Base-by-base conservation (phyloP, 441 rosid genomes). In the Gossypium davidsonii region DNA sequence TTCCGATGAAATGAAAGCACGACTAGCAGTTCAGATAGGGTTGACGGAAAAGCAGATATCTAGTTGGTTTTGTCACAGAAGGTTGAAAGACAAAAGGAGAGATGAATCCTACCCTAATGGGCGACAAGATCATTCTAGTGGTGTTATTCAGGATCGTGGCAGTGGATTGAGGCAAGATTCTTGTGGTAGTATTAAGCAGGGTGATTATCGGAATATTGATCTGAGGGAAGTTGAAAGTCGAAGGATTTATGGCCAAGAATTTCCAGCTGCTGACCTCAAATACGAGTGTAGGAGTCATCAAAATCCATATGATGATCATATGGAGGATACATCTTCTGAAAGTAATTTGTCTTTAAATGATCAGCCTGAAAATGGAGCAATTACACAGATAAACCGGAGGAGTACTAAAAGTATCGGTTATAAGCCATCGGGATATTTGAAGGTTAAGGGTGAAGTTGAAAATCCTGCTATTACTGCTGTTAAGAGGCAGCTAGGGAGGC, bases 11-110 rank as follows among this genome's bases (percentile, higher is more conserved):
- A 87, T 90, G 94, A 93, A 91, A 79, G 75, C 73, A 14, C 83
- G 82, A 76, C 77, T 93, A 67, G 88, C 97, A 15, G 91, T 80
- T 79, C 79, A 83, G 83, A 70, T 90, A 65, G 91, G 88, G 14
- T 82, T 93, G 84, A 94, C 97, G 2, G 97, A 94, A 82, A 94
- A 89, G 81, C 97, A 94, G 89, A 85, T 94, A 77, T 88, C 97
- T 23, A 88, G 96, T 63, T 94, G 98, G 98, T 94, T 94, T 84
- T 94, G 97, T 82, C 97, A 92, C 83, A 85, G 97, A 86, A 90
- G 97, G 82, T 84, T 90, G 73, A 94, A 92, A 81, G 97, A 94
- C 77, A 90, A 89, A 78, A 88, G 84, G 49, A 90, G 80, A 79
- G 97, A 86, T 61, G 97, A 89, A 79, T 83, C 76, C 58, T 65